Evolutionary conservation across 495 filamentous ascomycete genomes (phyloP).

Genomic region (Alectoria sarmentosa): DNA sequence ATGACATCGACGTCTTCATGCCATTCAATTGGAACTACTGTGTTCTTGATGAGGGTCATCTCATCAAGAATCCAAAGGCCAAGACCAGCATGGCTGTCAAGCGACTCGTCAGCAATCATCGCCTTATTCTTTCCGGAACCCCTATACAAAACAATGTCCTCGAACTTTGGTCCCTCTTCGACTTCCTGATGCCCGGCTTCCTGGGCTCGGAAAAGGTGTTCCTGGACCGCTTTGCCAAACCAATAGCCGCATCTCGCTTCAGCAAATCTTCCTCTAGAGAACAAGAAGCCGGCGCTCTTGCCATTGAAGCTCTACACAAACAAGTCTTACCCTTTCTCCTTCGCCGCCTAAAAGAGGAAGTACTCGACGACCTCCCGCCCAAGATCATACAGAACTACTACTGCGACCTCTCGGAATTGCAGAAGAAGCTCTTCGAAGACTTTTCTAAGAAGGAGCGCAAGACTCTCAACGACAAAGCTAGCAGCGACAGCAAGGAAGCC

Average conservation of each 20-base stretch:
- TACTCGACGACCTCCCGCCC: constrained; percentile 89
- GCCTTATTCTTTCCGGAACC: constrained; percentile 91
- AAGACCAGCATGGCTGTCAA: constrained; percentile 92
- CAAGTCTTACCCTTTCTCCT: constrained; percentile 96
- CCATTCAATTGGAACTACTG: constrained; percentile 93
- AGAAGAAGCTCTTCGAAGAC: constrained; percentile 91
- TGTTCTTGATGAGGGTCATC: constrained; percentile 92
- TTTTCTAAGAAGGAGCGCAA: constrained; percentile 90
- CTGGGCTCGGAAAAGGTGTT: constrained; percentile 98
- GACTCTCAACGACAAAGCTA: constrained; percentile 68
- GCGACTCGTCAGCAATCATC: constrained; percentile 78
- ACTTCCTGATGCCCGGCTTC: constrained; percentile 99
- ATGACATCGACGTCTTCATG: constrained; percentile 78
- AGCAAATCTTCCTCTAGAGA: constrained; percentile 97
- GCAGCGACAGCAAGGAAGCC: constrained; percentile 72
- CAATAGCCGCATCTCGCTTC: constrained; percentile 89
- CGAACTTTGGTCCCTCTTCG: constrained; percentile 98
- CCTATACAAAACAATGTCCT: constrained; percentile 98
- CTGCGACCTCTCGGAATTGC: constrained; percentile 93
- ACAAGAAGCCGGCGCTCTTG: constrained; percentile 92
- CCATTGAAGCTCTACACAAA: constrained; percentile 95
- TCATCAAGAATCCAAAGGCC: constrained; percentile 96
- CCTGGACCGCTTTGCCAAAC: constrained; percentile 93
- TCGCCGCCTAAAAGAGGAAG: constrained; percentile 94
- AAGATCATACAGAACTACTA: constrained; percentile 99